Evolutionary conservation across 352 stramenopile genomes (phyloP).

Genomic region (Globisporangium camurandrum): DNA sequence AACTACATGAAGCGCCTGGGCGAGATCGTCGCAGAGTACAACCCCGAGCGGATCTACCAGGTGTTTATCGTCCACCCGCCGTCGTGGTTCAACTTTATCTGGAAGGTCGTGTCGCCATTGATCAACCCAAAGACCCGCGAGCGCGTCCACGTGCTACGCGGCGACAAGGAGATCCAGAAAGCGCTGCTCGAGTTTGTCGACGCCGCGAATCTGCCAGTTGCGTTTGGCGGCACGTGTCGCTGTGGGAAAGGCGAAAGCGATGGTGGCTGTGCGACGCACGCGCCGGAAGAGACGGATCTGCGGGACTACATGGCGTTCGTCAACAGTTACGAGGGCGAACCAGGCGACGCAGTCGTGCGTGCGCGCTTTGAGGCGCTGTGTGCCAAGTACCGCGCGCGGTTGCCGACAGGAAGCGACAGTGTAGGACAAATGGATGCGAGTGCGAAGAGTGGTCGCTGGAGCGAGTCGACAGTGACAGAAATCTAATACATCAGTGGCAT

Average conservation of each 20-base stretch:
- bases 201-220: conserved; percentile 48
- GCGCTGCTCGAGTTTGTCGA: conserved; percentile 60
- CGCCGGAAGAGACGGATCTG: conserved; percentile 60
- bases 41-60: conserved; percentile 65
- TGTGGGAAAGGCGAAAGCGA: too few relatives aligned
- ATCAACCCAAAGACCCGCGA: conserved; percentile 70
- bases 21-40: conserved; percentile 55
- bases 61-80: conserved; percentile 71
- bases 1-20: conserved; percentile 64
- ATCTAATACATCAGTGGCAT: too few relatives aligned
- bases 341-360: conserved; percentile 16
- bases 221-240: conserved; percentile 54
- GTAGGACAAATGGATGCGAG: not conserved
- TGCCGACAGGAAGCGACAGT: conserved; percentile 14
- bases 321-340: conserved; percentile 31
- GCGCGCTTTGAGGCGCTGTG: conserved; percentile 34
- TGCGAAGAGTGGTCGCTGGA: too few relatives aligned
- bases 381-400: conserved; percentile 38
- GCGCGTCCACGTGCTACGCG: conserved; percentile 54
- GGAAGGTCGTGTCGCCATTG: conserved; percentile 65
- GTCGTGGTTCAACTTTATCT: conserved; percentile 74
- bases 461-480: too few relatives aligned
- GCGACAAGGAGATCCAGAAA: conserved; percentile 66
- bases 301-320: conserved; percentile 49
- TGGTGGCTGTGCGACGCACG: conserved; percentile 51